Evolutionary conservation across 1,284 basidiomycete genomes (phyloP), one percentile per base, ranked within the genome.

Genomic region (Ceratobasidium sp.): DNA sequence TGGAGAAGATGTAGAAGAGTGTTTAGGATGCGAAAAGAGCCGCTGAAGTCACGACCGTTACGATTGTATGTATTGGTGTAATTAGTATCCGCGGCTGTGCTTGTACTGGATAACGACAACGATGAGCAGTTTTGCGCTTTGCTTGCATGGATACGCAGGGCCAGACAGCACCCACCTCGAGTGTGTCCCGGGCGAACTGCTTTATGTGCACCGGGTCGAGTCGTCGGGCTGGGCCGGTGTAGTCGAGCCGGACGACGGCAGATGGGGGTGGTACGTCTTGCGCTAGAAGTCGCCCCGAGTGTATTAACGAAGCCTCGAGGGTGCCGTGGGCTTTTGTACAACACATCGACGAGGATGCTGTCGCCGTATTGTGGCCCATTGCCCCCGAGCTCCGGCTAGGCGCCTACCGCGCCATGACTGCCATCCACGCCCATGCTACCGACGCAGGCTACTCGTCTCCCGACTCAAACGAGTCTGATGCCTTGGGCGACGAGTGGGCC

Each of bases 401-500:
- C 28, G 67, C 67, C 21, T 70, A 49, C 42, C 67, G 56, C 9
- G 67, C 54, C 0, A 48, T 70, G 42, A 70, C 56, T 9, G 44
- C 56, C 44, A 59, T 70, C 30, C 67, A 58, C 25, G 67, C 56
- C 9, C 56, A 56, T 16, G 67, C 67, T 7, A 70, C 67, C 30
- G 44, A 70, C 33, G 38, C 33, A 0, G 67, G 67, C 2, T 70
- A 70, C 30, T 59, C 67, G 18, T 70, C 67, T 3, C 67, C 67
- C n/a, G 67, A 70, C 33, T 70, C 67, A 25, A 36, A 36, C 56
- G 67, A 70, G 25, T 70, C 67, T 2, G 67, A 70, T 44, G 56
- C 67, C 16, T 44, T 70, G 40, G 67, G 67, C 30, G 67, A 70
- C 21, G 67, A 70, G 46, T 70, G 67, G 67, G 44, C 67, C 23